Conservation (phyloP, 805 yeast genomes). For the Candida tallmaniae region DNA sequence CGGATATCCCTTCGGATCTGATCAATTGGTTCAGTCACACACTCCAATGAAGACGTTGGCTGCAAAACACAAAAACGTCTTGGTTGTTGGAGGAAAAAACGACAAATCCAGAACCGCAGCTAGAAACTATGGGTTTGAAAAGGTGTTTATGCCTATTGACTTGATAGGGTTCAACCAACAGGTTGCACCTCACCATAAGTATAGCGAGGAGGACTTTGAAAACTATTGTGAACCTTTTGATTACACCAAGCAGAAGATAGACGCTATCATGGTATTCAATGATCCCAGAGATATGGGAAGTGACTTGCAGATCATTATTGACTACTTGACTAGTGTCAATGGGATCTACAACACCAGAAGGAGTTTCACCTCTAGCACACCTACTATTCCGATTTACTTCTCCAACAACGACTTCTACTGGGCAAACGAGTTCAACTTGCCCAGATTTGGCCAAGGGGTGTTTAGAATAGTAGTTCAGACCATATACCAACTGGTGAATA, state of each 20-base stretch:
- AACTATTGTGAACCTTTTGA: conserved; percentile 7
- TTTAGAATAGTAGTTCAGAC: conserved; percentile 60
- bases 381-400: conserved; percentile 68
- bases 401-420: conserved; percentile 82
- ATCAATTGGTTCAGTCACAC: conserved; percentile 79
- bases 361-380: conserved; percentile 24
- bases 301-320: conserved; percentile 74
- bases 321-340: conserved; percentile 56
- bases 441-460: conserved; percentile 92
- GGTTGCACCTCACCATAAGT: conserved; percentile 68
- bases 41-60: conserved; percentile 41
- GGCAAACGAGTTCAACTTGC: conserved; percentile 76
- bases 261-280: conserved; percentile 77
- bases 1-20: conserved; percentile 59
- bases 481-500: conserved; percentile 53
- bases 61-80: conserved; percentile 44
- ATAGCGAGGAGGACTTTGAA: conserved; percentile 38
- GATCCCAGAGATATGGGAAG: conserved; percentile 89
- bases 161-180: conserved; percentile 52
- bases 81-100: conserved; percentile 80
- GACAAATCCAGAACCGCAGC: conserved; percentile 74
- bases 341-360: conserved; percentile 66
- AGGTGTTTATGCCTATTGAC: conserved; percentile 72
- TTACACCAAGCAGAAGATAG: conserved; percentile 44
- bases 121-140: conserved; percentile 66